Evolutionary conservation across 2,329 filamentous ascomycete genomes (phyloP).

Genomic region (Fusarium sp.): DNA sequence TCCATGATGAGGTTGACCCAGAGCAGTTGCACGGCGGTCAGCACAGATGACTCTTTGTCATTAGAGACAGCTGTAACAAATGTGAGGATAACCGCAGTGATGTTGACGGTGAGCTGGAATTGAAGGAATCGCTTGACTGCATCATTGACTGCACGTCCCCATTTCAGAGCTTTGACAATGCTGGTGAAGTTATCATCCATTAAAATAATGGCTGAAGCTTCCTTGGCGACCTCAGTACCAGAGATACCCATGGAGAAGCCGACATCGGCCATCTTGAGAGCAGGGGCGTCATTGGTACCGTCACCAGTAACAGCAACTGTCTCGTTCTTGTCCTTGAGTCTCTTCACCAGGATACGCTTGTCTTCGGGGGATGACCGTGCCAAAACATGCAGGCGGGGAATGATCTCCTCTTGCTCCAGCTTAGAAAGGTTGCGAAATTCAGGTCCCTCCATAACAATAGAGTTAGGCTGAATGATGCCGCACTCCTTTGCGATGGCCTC

Average conservation of each 20-base stretch:
- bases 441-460: slow-evolving; percentile 80
- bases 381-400: slow-evolving; percentile 75
- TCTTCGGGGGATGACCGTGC: slow-evolving; percentile 81
- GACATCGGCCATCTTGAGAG: slow-evolving; percentile 82
- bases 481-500: slow-evolving; percentile 83
- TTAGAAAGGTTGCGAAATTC: slow-evolving; percentile 78
- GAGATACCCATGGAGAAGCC: slow-evolving; percentile 89
- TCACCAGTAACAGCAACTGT: slow-evolving; percentile 86
- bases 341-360: slow-evolving; percentile 77
- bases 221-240: slow-evolving; percentile 85
- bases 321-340: slow-evolving; percentile 77
- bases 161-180: slow-evolving; percentile 85
- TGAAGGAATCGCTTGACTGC: slow-evolving; percentile 81
- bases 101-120: slow-evolving; percentile 87
- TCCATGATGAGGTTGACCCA: slow-evolving; percentile 99
- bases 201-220: slow-evolving; percentile 84
- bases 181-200: slow-evolving; percentile 91
- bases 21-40: slow-evolving; percentile 89
- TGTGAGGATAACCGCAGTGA: slow-evolving; percentile 87
- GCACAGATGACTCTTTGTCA: slow-evolving; percentile 73
- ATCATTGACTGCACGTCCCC: slow-evolving; percentile 82
- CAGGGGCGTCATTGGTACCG: slow-evolving; percentile 85
- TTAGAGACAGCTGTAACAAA: slow-evolving; percentile 88
- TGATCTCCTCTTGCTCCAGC: slow-evolving; percentile 71
- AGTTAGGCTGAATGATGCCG: slow-evolving; percentile 75